Base-by-base conservation (phyloP, 2,329 filamentous ascomycete species). In the Neonectria hederae region DNA sequence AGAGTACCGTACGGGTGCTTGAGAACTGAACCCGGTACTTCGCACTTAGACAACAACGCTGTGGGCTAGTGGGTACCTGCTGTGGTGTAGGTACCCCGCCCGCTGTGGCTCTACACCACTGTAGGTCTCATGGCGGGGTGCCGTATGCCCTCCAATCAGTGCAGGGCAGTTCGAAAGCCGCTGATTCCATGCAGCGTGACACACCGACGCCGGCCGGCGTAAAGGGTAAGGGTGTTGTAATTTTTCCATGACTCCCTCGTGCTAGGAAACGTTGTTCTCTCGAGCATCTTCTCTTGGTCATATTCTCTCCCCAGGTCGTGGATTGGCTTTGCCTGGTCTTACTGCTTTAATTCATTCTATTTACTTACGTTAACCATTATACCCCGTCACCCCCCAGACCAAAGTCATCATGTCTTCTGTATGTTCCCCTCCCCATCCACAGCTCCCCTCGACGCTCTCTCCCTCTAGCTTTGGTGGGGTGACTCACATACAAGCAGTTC, bases 401-500 rank as follows among this genome's bases (percentile, higher is more conserved):
- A 45, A 26, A 28, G 63, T 61, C 71, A 74, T 61, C 61, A 74
- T 74, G 72, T 68, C 71, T 53, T 65, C 72, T 66, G 72, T 74
- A 74, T 55, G 72, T 70, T 59, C 32, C 58, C 58, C 54, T 57
- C 64, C 62, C 54, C 40, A 53, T 49, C 54, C 17, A 4, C 32
- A 53, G 38, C 53, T 53, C 46, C 32, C 35, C 35, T 17, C 13
- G 35, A 5, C 32, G n/a, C 26, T 19, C n/a, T 30, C 46, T 22
- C 24, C 24, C 28, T 32, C 10, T 32, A 32, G 26, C 48, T 35
- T 54, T 64, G 67, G 65, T 64, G 65, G 65, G 65, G 67, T 77
- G 74, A 76, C 72, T 78, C 70, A 78, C 65, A 61, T 32, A 26
- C 61, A 53, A 35, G 40, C 63, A 80, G 76, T 94, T 92, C 85